Evolutionary conservation across 2,329 filamentous ascomycete species (phyloP), one percentile per base, ranked within the genome.

Genomic region (Clonostachys sp.): DNA sequence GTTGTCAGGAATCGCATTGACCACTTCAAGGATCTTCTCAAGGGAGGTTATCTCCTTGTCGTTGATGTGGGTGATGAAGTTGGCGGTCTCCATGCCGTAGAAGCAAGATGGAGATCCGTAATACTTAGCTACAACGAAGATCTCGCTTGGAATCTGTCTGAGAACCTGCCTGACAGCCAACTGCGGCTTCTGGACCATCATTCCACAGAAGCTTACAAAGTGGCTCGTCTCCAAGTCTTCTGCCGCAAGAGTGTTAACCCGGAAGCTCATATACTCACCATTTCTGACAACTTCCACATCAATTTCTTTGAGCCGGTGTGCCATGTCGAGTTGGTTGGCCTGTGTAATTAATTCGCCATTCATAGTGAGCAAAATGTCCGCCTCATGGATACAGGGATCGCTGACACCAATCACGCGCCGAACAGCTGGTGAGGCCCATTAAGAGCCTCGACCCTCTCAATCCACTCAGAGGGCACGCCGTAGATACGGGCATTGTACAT

Each of bases 161-260:
- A 99, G 99, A 66, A 99, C 95, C 67, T 99, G 94, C 18, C 94
- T 83, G 9, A 99, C 95, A 44, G 94, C 94, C 62, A 96, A 91
- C 65, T 99, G 94, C 9, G 94, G 94, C 20, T 88, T 84, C 64
- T 99, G 94, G 42, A 99, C 73, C 13, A 96, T 85, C 34, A 94
- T 94, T 53, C 94, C 94, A 63, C 94, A 99, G 74, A 99, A 99
- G 35, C 89, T 88, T 49, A 99, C 84, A 1, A 91, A 90, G 48
- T 90, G 87, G 58, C 94, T 84, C 1, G 94, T 99, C 72, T 99
- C 94, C 42, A 97, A 80, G 59, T 96, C 89, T 57, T 91, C 84
- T 0, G 91, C 95, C 0, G 89, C 81, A 1, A 96, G 90, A 0
- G 94, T 99, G 0, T 87, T 85, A 16, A 97, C 80, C 58, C 84